Percentiles rank a stretch among this genome's conserved stretches.
Evolutionary conservation across 202 grass and related monocot species (phyloP).

Genomic region (Zizania palustris): DNA sequence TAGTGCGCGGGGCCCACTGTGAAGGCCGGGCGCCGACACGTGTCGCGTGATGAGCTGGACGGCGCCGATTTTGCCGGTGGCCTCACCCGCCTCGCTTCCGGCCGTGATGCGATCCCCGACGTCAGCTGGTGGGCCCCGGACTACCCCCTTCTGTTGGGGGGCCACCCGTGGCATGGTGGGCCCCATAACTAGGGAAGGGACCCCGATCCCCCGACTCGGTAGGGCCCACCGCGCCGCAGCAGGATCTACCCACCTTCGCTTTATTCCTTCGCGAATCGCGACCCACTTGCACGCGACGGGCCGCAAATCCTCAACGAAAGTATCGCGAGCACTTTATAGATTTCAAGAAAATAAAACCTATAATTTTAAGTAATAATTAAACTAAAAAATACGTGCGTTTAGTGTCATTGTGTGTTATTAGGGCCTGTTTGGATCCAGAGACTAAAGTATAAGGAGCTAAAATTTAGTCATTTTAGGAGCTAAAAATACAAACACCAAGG

Average conservation of each 20-base stretch:
- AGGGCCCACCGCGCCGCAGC: constrained; percentile 28
- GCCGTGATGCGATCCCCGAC: constrained; percentile 36
- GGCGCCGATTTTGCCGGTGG: constrained; percentile 47
- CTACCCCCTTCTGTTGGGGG: constrained; percentile 1
- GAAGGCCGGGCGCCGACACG: constrained; percentile 45
- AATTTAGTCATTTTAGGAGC: too few relatives aligned
- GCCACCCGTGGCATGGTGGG: background rate
- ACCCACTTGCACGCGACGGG: background rate
- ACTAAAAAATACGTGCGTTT: too few relatives aligned
- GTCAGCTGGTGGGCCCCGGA: constrained; percentile 35
- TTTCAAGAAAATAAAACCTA: too few relatives aligned
- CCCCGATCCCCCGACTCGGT: constrained; percentile 2
- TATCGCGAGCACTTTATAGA: too few relatives aligned
- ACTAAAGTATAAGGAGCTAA: too few relatives aligned
- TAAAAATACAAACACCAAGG: too few relatives aligned
- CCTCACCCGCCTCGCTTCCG: background rate
- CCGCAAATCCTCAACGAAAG: background rate
- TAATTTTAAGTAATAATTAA: too few relatives aligned
- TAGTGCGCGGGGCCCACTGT: constrained; percentile 29
- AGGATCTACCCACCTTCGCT: constrained; percentile 18
- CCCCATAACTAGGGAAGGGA: too few relatives aligned
- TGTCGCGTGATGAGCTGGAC: constrained; percentile 59
- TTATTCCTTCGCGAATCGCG: background rate
- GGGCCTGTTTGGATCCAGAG: too few relatives aligned
- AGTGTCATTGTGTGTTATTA: too few relatives aligned